Evolutionary conservation across 805 yeast species (phyloP).

Genomic region (Jamesozyma rosinii): DNA sequence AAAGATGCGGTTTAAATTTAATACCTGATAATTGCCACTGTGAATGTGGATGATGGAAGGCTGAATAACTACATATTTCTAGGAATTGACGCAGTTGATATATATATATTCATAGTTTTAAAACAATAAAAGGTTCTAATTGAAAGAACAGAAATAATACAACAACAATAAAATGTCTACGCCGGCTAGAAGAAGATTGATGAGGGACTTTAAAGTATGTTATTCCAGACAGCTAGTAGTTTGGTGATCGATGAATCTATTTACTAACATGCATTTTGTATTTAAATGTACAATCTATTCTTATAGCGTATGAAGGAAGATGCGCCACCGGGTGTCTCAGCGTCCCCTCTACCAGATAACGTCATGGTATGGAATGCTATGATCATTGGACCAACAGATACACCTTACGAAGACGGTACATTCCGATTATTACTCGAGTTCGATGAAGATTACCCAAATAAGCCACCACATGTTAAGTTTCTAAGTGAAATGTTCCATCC

Average conservation of each 20-base stretch:
- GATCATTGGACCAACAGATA: constrained; percentile 93
- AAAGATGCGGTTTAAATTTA: no score
- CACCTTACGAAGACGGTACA: constrained; percentile 97
- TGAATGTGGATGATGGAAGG: not conserved
- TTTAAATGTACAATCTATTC: not conserved
- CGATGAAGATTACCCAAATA: constrained; percentile 95
- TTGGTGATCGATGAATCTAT: not conserved
- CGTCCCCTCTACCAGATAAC: constrained; percentile 92
- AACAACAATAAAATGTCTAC: constrained; percentile 63
- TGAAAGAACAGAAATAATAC: not conserved
- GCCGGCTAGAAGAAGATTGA: constrained; percentile 95
- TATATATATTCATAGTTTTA: no score
- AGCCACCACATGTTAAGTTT: constrained; percentile 90
- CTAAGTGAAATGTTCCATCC: constrained; percentile 96
- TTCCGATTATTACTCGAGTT: constrained; percentile 78
- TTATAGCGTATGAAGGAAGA: constrained; percentile 86
- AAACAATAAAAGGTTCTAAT: no score
- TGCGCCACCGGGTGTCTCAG: constrained; percentile 96
- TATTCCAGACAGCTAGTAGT: constrained; percentile 4
- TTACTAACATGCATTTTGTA: not conserved
- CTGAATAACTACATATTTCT: not conserved
- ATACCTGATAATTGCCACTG: not conserved
- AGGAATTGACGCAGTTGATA: no score
- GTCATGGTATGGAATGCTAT: constrained; percentile 98
- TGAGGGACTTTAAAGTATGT: constrained; percentile 91